Base-by-base conservation (phyloP, 352 stramenopile genomes). In the Phytophthora ramorum region DNA sequence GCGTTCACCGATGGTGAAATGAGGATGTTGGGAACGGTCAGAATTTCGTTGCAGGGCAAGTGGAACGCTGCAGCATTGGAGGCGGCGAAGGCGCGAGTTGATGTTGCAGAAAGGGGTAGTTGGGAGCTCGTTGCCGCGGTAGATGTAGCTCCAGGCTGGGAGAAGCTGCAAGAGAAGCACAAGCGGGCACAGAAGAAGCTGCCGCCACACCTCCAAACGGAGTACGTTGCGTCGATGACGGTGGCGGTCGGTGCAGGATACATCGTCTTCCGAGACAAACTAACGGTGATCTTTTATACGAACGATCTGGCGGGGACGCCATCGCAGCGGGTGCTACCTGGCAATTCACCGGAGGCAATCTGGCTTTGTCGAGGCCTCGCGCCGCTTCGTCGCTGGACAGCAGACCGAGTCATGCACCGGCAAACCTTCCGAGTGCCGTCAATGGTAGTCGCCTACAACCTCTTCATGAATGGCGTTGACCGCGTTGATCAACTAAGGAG, bases 391-490 rank as follows among this genome's bases (percentile, higher is more conserved):
- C 30, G 48, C 16, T 45, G 48, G 48, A 34, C 32, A 3, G 30
- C 1, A 45, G 30, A 56, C 9, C 48, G 14, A 32, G 34, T 56
- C 4, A 56, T 56, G 32, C 48, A 56, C 19, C 48, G 48, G 1
- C 7, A 34, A 56, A 56, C n/a, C 0, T 45, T 53, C 28, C 46
- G 41, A 37, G 46, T 53, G 5, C 13, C 46, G 26, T 0, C 26
- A 14, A 53, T 53, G 46, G n/a, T 60, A 10, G 30, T 49, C 16
- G 28, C 47, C 1, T 66, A 58, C 48, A 66, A 58, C 37, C 8
- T 58, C 1, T 52, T 64, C 26, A 66, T 66, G 48, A 66, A 63
- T 10, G 47, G 10, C 0, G 58, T 58, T 9, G 58, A 66, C 17
- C 22, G 58, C 22, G 58, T 66, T 1, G 48, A 66, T 26, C 48